Evolutionary conservation across 495 filamentous ascomycete genomes (phyloP), one percentile per base, ranked within the genome.

Genomic region (Aspergillus panamensis): DNA sequence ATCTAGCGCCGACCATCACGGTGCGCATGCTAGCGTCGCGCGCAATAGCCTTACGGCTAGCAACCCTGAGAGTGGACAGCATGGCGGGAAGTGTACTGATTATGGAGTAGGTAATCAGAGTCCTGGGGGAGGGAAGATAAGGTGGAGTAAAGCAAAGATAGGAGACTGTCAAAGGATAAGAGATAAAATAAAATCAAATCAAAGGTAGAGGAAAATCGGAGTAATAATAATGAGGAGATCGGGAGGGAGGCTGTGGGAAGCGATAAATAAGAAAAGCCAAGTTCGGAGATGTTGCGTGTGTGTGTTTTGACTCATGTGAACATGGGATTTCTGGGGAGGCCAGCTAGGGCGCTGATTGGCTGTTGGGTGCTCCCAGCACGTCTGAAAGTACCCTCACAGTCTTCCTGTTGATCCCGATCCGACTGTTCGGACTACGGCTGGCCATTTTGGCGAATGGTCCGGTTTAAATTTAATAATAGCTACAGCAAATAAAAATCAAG

Each of bases 11-110:
- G 39, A 71, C 64, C 45, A 82, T 65, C 35, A 81, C 75, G 61
- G 69, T 70, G 69, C 77, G 73, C 66, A 75, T 53, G 66, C 68
- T 75, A 61, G 77, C 72, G 69, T 73, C 64, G 62, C 77, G 73
- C 63, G 76, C 59, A 57, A 71, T 73, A 76, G 74, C 80, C 70
- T 80, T 74, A 45, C 82, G 80, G 74, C 75, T 74, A 62, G 80
- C 78, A 59, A 80, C 67, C 75, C 82, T 77, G 48, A 81, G 68
- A 60, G 82, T 78, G 61, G 80, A 84, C 57, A 85, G 67, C 82
- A 85, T 86, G 59, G 53, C 65, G 55, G 52, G 60, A 40, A 54
- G 39, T 51, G 30, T 19, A 7, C 43, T 20, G 49, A 17, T 42
- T 17, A 45, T 6, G 42, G 19, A n/a, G 3, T 31, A 31, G 25